phyloP scores from a whole-genome alignment of 23 red algal genomes.

The Gracilariopsis chorda region DNA sequence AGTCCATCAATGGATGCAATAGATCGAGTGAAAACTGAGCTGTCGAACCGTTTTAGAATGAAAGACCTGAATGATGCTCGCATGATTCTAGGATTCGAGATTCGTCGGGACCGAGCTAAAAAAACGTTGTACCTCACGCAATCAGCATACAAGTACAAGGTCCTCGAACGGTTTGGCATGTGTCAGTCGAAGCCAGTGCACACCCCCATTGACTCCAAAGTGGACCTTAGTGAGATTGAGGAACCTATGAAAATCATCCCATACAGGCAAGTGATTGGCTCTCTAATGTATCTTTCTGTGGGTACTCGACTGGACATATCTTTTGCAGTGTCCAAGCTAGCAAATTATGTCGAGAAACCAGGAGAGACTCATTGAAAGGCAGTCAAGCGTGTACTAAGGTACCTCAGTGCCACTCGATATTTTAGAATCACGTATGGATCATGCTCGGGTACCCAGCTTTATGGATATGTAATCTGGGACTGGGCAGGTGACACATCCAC shows the following conservation, averaged over 20 bases:
- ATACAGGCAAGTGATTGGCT: constrained; percentile 21
- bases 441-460: not conserved
- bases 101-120: not conserved
- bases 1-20: not conserved
- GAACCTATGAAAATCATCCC: not conserved
- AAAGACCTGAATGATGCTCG: constrained; percentile 15
- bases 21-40: not conserved
- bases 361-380: not conserved
- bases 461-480: not conserved
- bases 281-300: constrained; percentile 40
- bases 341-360: not conserved
- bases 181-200: constrained; percentile 1
- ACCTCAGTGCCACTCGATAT: not conserved
- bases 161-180: constrained; percentile 38
- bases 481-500: not conserved
- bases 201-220: constrained; percentile 2
- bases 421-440: not conserved
- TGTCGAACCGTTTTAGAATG: not conserved
- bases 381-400: constrained; percentile 27
- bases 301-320: constrained; percentile 4
- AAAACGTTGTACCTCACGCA: not conserved
- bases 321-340: constrained; percentile 7
- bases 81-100: constrained; percentile 23
- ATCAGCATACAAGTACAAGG: not conserved
- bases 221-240: not conserved